phyloP scores from a whole-genome alignment of 257 asterid genomes.

The Handroanthus guayacan region DNA sequence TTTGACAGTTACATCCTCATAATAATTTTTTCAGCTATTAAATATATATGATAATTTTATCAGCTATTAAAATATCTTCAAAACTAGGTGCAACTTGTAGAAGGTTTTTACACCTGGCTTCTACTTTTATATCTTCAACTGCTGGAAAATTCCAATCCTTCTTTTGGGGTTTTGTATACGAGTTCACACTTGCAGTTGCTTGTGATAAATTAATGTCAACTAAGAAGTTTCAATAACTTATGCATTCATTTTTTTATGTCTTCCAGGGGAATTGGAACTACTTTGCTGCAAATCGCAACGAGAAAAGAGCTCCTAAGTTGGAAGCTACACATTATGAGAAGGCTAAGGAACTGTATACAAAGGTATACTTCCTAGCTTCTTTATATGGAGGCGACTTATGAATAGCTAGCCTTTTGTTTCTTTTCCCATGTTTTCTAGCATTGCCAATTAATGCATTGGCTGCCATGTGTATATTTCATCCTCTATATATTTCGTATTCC shows the following conservation, averaged over 20 bases:
- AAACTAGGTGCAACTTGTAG: conserved; percentile 11
- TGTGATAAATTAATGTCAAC: conserved; percentile 31
- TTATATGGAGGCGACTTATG: conserved; percentile 36
- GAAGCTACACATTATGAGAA: conserved; percentile 98
- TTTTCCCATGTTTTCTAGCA: background rate
- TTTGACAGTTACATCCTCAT: conserved; percentile 25
- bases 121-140: conserved; percentile 9
- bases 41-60: conserved; percentile 22
- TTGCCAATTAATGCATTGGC: conserved; percentile 13
- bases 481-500: conserved; percentile 6
- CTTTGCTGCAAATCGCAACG: conserved; percentile 81
- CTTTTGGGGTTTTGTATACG: conserved; percentile 17
- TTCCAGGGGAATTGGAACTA: conserved; percentile 96
- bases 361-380: conserved; percentile 54
- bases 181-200: conserved; percentile 22
- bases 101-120: conserved; percentile 8
- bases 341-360: conserved; percentile 95
- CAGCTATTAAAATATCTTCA: conserved; percentile 6
- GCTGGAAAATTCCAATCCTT: conserved; percentile 16
- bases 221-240: conserved; percentile 32
- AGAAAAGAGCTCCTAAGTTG: conserved; percentile 91
- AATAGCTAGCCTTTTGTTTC: background rate
- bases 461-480: conserved; percentile 6
- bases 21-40: too few relatives aligned
- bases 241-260: conserved; percentile 36